Conservation (phyloP, 129 eudicot genomes). For the Flaveria robusta region DNA sequence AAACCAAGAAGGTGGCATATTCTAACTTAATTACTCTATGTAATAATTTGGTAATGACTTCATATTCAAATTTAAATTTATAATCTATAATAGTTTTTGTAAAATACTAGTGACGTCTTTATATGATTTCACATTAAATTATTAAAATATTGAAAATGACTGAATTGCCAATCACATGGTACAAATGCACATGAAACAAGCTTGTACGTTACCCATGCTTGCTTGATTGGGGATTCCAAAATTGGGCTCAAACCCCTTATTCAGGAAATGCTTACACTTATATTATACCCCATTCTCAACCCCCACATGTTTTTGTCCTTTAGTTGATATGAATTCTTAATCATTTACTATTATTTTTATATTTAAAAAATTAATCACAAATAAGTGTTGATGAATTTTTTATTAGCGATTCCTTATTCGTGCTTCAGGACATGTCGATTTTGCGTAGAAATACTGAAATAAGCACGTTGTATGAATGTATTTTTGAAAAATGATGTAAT, state of each 20-base stretch:
- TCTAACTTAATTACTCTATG: no score
- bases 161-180: neutral
- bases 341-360: neutral
- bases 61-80: neutral
- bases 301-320: constrained; percentile 28
- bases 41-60: no score
- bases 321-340: neutral
- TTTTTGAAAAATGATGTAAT: no score
- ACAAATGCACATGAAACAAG: constrained; percentile 1
- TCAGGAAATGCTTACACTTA: constrained; percentile 4
- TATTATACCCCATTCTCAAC: constrained; percentile 6
- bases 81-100: neutral
- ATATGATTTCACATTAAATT: neutral
- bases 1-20: no score
- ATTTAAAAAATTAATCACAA: neutral
- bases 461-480: no score
- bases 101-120: neutral
- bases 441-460: no score
- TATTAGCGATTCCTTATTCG: no score
- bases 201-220: constrained; percentile 2
- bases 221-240: constrained; percentile 8
- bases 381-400: no score
- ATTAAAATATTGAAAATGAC: neutral
- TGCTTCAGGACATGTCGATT: no score
- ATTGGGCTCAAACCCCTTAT: constrained; percentile 7